Evolutionary conservation across 2,329 filamentous ascomycete species (phyloP).

Genomic region (Alternaria infectoria): DNA sequence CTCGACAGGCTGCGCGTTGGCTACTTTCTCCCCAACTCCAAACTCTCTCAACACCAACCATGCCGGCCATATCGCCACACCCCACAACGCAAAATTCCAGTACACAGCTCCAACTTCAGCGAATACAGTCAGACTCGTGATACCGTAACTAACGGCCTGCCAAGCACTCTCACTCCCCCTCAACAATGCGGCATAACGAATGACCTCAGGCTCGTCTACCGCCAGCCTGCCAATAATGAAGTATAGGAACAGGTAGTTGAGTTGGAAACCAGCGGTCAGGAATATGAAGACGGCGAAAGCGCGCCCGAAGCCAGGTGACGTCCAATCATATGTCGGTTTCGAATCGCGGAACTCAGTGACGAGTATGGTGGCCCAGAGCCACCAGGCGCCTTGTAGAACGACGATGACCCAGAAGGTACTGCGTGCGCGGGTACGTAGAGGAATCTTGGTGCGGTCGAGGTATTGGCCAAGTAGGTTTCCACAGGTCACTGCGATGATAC

Average conservation of each 20-base stretch:
- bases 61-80: constrained; percentile 65
- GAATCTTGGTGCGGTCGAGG: constrained; percentile 64
- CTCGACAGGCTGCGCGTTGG: neutral
- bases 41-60: constrained; percentile 70
- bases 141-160: constrained; percentile 74
- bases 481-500: constrained; percentile 68
- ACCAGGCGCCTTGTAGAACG: constrained; percentile 70
- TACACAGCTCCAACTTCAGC: constrained; percentile 71
- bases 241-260: constrained; percentile 78
- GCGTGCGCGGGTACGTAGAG: constrained; percentile 62
- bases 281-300: constrained; percentile 73
- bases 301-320: constrained; percentile 65
- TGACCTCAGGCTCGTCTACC: constrained; percentile 65
- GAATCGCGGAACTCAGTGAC: constrained; percentile 65
- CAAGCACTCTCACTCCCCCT: constrained; percentile 75
- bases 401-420: constrained; percentile 62
- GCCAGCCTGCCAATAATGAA: constrained; percentile 74
- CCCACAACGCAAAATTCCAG: constrained; percentile 74
- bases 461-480: constrained; percentile 72
- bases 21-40: constrained; percentile 40
- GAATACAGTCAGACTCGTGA: constrained; percentile 67
- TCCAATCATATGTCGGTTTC: constrained; percentile 71
- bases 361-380: constrained; percentile 73
- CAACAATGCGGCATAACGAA: constrained; percentile 71
- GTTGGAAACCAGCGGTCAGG: constrained; percentile 70